Evolutionary conservation across 148 eudicot species (phyloP).

Genomic region (Rhododendron griersonianum): DNA sequence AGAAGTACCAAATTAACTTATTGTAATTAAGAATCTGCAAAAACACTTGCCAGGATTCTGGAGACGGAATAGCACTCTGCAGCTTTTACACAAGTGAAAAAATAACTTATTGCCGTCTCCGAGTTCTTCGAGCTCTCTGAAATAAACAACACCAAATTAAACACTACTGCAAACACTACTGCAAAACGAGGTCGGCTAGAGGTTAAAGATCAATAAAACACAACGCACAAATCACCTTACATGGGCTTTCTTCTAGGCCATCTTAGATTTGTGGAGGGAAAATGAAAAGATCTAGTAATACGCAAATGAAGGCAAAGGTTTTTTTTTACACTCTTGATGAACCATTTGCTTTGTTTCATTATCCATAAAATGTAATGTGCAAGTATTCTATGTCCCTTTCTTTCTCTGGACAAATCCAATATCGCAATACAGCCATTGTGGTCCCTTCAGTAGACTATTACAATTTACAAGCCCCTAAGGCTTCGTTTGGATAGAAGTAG

Average conservation of each 20-base stretch:
- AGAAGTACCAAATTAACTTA: not conserved
- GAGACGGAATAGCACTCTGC: not conserved
- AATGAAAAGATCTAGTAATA: not conserved
- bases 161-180: not conserved
- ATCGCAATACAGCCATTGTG: not conserved
- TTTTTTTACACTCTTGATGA: not conserved
- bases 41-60: not conserved
- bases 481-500: not conserved
- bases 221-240: not conserved
- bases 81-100: not conserved
- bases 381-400: not conserved
- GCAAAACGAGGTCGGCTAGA: not conserved
- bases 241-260: not conserved
- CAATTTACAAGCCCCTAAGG: not conserved
- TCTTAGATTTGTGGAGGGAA: not conserved
- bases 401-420: not conserved
- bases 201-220: not conserved
- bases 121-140: slow-evolving; percentile 47
- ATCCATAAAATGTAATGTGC: not conserved
- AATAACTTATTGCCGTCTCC: slow-evolving; percentile 34
- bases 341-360: not conserved
- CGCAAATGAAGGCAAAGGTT: not conserved
- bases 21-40: not conserved
- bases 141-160: slow-evolving; percentile 4
- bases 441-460: not conserved